Evolutionary conservation across 2,329 filamentous ascomycete genomes (phyloP), one percentile per base, ranked within the genome.

Genomic region (Beauveria australis): DNA sequence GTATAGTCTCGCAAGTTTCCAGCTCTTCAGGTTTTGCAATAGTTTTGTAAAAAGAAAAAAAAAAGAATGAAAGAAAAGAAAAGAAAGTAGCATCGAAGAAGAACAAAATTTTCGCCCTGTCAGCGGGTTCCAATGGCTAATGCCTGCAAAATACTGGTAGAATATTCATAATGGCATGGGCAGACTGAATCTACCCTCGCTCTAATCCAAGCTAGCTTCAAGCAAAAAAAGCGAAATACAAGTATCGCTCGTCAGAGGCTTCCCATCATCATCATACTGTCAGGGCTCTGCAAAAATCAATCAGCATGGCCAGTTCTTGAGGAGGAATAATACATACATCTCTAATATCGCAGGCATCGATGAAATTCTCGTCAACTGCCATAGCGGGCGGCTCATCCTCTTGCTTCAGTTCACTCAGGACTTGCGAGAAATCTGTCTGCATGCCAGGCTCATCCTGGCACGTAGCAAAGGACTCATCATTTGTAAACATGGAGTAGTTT

Each of bases 401-500:
- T 4, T 30, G 16, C 7, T 51, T 51, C 3, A 33, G 2, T 14
- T 43, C 18, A 9, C 16, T 47, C 12, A 28, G 14, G 16, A n/a
- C 9, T 12, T 56, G 53, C 28, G 43, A 56, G 43, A 19, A 18
- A 33, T 48, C 14, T 14, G 44, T 40, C 30, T 6, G 28, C 54
- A 40, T 40, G 3, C 8, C 30, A 12, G 12, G 44, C 14, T 48
- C 28, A 2, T 40, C 54, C 22, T 43, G 33, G 33, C 18, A 30
- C 18, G 5, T 18, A 22, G 55, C 14, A 43, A 57, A 57, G 14
- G 44, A 12, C 30, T 59, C 57, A 2, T 46, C 48, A 5, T 40
- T 22, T 4, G 57, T 7, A 53, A 60, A 53, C 58, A 60, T 60
- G 41, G 58, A 41, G 28, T 54, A 60, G 10, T 37, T 24, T 8